Conservation (phyloP, 805 yeast genomes). For the Metschnikowia borealis region DNA sequence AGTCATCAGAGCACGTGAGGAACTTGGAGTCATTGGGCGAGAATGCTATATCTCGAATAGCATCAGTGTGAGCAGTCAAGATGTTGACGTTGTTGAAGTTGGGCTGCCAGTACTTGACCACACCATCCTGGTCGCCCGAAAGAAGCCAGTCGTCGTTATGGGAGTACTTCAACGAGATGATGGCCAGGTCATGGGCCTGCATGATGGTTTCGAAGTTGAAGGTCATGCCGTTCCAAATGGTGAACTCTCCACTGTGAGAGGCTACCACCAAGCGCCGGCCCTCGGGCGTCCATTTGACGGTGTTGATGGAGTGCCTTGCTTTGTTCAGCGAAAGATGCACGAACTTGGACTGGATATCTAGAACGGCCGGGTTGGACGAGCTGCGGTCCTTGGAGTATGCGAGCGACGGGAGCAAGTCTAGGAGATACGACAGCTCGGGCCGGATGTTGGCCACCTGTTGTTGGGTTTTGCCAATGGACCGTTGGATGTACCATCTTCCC, state of each 20-base stretch:
- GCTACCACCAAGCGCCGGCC: conserved; percentile 89
- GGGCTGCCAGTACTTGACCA: conserved; percentile 94
- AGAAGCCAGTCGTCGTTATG: conserved; percentile 93
- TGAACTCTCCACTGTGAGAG: conserved; percentile 90
- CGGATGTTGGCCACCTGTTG: conserved; percentile 51
- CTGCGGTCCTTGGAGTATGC: conserved; percentile 45
- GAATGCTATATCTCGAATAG: conserved; percentile 81
- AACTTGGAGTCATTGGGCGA: conserved; percentile 88
- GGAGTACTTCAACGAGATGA: conserved; percentile 73
- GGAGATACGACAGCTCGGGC: conserved; percentile 65
- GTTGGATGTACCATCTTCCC: conserved; percentile 55
- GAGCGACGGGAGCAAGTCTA: conserved; percentile 61
- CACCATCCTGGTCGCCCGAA: conserved; percentile 91
- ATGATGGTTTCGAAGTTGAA: conserved; percentile 94
- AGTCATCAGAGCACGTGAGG: conserved; percentile 93
- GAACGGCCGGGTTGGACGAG: conserved; percentile 35
- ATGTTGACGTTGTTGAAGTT: conserved; percentile 94
- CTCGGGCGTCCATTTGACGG: conserved; percentile 95
- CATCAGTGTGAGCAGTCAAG: conserved; percentile 67
- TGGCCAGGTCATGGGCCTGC: conserved; percentile 97
- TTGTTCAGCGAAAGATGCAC: conserved; percentile 90
- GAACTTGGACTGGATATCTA: conserved; percentile 74
- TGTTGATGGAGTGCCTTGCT: conserved; percentile 84
- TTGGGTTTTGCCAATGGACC: conserved; percentile 42
- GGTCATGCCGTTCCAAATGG: conserved; percentile 93